Evolutionary conservation across 2,329 filamentous ascomycete species (phyloP).

Genomic region (Zymoseptoria passerinii): DNA sequence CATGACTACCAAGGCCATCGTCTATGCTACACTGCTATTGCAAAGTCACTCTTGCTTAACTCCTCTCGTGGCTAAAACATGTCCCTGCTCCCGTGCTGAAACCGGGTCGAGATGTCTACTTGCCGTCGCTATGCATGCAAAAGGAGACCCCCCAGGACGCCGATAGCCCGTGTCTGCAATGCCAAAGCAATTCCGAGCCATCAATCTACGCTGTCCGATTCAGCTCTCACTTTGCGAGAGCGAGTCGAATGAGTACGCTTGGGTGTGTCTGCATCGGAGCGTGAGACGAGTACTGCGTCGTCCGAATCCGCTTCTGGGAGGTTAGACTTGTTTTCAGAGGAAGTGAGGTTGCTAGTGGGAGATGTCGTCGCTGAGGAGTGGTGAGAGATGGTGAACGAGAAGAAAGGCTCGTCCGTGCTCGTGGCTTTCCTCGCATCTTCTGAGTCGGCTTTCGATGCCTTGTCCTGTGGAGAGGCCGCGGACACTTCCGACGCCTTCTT

Average conservation of each 20-base stretch:
- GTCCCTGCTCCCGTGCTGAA: background rate
- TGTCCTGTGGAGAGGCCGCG: background rate
- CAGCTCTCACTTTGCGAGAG: background rate
- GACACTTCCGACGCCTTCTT: background rate
- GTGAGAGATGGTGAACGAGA: constrained; percentile 6
- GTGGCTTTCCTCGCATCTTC: background rate
- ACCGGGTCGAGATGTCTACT: background rate
- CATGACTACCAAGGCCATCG: too few species aligned
- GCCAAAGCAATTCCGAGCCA: background rate
- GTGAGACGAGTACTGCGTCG: constrained; percentile 4
- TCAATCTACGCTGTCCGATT: background rate
- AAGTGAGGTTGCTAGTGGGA: background rate
- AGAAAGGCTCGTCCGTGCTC: background rate
- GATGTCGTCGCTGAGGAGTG: background rate
- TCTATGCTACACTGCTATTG: too few species aligned
- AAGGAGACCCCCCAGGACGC: background rate
- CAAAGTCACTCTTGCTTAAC: too few species aligned
- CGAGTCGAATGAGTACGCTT: background rate
- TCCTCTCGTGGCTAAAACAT: too few species aligned
- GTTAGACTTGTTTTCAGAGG: background rate
- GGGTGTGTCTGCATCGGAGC: constrained; percentile 2
- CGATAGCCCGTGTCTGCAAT: background rate
- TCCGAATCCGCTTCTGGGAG: constrained; percentile 1
- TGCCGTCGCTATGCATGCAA: background rate
- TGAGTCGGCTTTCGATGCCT: background rate